Evolutionary conservation across 768 basidiomycete genomes (phyloP).

Genomic region (Collybiopsis luxurians): DNA sequence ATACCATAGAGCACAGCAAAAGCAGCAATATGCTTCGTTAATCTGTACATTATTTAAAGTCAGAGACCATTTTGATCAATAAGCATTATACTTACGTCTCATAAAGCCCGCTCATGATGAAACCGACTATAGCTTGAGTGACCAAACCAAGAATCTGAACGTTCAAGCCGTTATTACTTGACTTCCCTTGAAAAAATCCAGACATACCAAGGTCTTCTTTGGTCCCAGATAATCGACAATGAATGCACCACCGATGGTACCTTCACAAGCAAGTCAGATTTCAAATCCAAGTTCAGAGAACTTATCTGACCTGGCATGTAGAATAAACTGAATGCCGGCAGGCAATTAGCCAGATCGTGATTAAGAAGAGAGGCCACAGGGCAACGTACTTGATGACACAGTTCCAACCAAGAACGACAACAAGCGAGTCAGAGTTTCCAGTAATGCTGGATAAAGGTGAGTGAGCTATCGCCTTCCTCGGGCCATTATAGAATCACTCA

Average conservation of each 20-base stretch:
- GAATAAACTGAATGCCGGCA: slow-evolving; percentile 49
- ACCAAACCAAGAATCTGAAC: slow-evolving; percentile 64
- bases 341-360: no score
- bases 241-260: slow-evolving; percentile 72
- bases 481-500: slow-evolving; percentile 28
- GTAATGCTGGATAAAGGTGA: slow-evolving; percentile 45
- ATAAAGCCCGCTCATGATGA: slow-evolving; percentile 91
- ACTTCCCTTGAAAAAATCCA: slow-evolving; percentile 8
- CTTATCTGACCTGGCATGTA: slow-evolving; percentile 47
- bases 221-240: slow-evolving; percentile 74
- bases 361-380: no score
- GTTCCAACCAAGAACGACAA: slow-evolving; percentile 77
- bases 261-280: no score
- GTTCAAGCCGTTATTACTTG: not conserved
- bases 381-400: slow-evolving; percentile 72
- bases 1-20: slow-evolving; percentile 90
- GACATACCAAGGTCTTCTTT: slow-evolving; percentile 65
- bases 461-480: not conserved
- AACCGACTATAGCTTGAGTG: slow-evolving; percentile 71
- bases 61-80: not conserved
- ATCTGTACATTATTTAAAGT: slow-evolving; percentile 22
- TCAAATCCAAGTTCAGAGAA: no score
- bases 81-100: slow-evolving; percentile 28
- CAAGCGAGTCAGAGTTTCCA: slow-evolving; percentile 46
- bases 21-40: slow-evolving; percentile 63